phyloP scores from a whole-genome alignment of 2,329 filamentous ascomycete genomes.

The Aureobasidium namibiae region DNA sequence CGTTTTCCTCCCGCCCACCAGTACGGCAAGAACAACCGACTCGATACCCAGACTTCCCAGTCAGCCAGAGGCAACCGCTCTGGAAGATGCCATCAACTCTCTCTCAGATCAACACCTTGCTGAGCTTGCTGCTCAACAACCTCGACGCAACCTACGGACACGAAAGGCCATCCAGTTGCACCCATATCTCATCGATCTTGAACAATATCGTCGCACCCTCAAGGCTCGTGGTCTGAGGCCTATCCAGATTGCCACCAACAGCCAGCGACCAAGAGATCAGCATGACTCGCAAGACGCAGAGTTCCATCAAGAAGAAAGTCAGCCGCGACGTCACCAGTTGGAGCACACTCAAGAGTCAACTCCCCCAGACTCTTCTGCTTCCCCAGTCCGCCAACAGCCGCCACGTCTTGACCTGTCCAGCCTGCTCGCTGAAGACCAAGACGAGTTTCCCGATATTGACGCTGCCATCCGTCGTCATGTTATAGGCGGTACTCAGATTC shows the following conservation, averaged over 20 bases:
- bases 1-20: background rate
- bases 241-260: constrained; percentile 25
- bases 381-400: background rate
- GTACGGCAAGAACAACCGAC: constrained; percentile 2
- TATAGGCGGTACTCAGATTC: constrained; percentile 14
- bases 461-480: constrained; percentile 16
- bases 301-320: background rate
- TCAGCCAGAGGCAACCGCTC: background rate
- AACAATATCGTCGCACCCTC: constrained; percentile 35
- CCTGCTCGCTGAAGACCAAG: constrained; percentile 16
- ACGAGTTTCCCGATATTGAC: constrained; percentile 25
- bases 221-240: constrained; percentile 37
- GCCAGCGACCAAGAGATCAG: constrained; percentile 10
- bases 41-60: background rate
- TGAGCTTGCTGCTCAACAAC: constrained; percentile 5
- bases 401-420: background rate
- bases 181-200: constrained; percentile 39
- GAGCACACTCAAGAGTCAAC: constrained; percentile 11
- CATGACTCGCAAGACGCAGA: constrained; percentile 9
- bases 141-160: constrained; percentile 31
- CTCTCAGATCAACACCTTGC: background rate
- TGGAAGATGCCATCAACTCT: background rate
- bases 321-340: background rate
- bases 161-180: constrained; percentile 42
- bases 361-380: background rate